Conservation (phyloP, 441 rosid genomes). For the Populus hybrid region DNA sequence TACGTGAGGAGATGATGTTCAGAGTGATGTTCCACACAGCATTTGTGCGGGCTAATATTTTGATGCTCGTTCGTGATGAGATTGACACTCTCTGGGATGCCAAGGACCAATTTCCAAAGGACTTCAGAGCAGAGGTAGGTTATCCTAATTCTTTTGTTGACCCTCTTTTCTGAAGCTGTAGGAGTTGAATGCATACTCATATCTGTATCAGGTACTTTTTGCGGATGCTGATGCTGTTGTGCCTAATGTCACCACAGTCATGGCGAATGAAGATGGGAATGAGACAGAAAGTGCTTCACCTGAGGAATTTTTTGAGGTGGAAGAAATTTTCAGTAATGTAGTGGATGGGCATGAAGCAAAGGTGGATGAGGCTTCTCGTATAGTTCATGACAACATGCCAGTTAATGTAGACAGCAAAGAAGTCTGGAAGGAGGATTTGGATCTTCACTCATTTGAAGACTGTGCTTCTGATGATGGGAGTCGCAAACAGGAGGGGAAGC, state of each 20-base stretch:
- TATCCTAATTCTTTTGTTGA: slow-evolving; percentile 24
- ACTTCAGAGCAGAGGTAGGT: slow-evolving; percentile 88
- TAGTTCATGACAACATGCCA: slow-evolving; percentile 29
- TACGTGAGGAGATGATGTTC: slow-evolving; percentile 68
- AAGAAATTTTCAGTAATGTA: slow-evolving; percentile 80
- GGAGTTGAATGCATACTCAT: slow-evolving; percentile 70
- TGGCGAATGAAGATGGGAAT: slow-evolving; percentile 49
- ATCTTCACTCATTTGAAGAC: slow-evolving; percentile 60
- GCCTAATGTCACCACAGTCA: slow-evolving; percentile 47
- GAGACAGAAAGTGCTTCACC: slow-evolving; percentile 70
- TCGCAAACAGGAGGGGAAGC: slow-evolving; percentile 42
- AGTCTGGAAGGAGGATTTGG: slow-evolving; percentile 51
- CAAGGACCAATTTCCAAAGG: slow-evolving; percentile 67
- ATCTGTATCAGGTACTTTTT: slow-evolving; percentile 86
- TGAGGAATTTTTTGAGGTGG: slow-evolving; percentile 95
- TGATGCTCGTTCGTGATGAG: slow-evolving; percentile 69
- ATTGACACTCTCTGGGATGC: slow-evolving; percentile 81
- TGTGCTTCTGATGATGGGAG: slow-evolving; percentile 65
- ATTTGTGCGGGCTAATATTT: slow-evolving; percentile 67
- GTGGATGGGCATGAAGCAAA: slow-evolving; percentile 60
- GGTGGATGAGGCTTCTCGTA: slow-evolving; percentile 36
- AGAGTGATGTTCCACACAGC: slow-evolving; percentile 92
- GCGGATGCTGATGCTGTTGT: slow-evolving; percentile 66
- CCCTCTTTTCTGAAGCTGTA: slow-evolving; percentile 33
- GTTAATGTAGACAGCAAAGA: slow-evolving; percentile 47